Evolutionary conservation across 2,329 filamentous ascomycete species (phyloP).

Genomic region (Neofusicoccum ribis): DNA sequence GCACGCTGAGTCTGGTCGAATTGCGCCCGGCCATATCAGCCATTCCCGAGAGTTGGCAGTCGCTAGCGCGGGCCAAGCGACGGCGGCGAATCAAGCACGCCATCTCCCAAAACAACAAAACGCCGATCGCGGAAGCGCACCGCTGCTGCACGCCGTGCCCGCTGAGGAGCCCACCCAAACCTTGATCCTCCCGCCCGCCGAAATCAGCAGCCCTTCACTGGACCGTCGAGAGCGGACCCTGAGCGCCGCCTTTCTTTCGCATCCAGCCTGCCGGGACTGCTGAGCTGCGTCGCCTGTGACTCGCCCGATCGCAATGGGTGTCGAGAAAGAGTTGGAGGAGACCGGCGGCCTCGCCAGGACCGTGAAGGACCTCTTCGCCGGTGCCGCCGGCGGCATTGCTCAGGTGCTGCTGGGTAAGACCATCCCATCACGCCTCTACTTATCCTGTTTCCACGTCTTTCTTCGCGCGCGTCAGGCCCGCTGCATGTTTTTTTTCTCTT

Average conservation of each 20-base stretch:
- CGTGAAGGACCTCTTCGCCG: conserved; percentile 86
- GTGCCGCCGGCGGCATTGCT: conserved; percentile 86
- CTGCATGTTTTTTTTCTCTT: background rate
- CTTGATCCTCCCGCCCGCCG: background rate
- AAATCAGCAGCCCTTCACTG: conserved; percentile 17
- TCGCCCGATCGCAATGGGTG: conserved; percentile 26
- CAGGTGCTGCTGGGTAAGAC: conserved; percentile 87
- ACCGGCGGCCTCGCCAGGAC: conserved; percentile 44
- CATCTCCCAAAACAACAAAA: conserved; percentile 15
- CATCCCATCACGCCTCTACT: background rate
- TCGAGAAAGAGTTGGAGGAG: conserved; percentile 42
- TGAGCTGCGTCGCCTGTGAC: background rate
- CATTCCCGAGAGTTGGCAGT: background rate
- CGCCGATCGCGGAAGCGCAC: conserved; percentile 4
- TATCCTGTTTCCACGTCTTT: background rate
- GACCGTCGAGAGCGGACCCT: background rate
- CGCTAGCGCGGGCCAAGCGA: conserved; percentile 1
- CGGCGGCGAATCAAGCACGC: background rate
- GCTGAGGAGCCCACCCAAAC: conserved; percentile 7
- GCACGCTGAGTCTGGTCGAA: background rate
- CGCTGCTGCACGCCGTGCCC: background rate
- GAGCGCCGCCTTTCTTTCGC: background rate
- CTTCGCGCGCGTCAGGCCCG: background rate
- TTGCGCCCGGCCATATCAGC: background rate
- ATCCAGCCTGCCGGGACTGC: background rate